A percentile compares a stretch with the other conserved stretches of the same genome.
phyloP scores from a whole-genome alignment of 768 basidiomycete species.

The Leccinum subgranulosum region DNA sequence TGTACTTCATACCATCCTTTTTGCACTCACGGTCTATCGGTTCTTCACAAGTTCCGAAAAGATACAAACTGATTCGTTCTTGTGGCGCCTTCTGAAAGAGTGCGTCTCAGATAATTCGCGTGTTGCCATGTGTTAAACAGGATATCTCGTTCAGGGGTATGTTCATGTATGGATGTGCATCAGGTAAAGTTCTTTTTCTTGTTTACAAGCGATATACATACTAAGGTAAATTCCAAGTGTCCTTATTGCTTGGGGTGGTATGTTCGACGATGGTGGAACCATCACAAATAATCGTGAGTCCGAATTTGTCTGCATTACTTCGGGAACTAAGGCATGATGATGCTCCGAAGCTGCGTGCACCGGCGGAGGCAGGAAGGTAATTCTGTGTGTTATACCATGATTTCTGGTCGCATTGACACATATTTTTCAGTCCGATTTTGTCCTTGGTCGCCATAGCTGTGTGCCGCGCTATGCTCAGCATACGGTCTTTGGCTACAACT shows the following conservation, averaged over 20 bases:
- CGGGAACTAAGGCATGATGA: background rate
- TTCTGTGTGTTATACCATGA: background rate
- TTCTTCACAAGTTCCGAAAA: conserved; percentile 11
- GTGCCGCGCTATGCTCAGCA: conserved; percentile 38
- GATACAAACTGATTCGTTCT: conserved; percentile 4
- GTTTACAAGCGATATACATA: background rate
- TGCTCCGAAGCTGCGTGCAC: background rate
- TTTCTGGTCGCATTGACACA: background rate
- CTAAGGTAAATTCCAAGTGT: background rate
- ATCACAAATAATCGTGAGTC: conserved; percentile 4
- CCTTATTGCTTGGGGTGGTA: conserved; percentile 2
- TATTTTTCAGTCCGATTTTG: conserved; percentile 2
- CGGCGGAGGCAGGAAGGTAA: conserved; percentile 6
- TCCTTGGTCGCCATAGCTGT: conserved; percentile 24
- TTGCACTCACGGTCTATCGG: conserved; percentile 11
- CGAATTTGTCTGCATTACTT: background rate
- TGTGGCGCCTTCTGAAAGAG: conserved; percentile 21
- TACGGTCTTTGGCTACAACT: conserved; percentile 40
- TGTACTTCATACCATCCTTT: conserved; percentile 13
- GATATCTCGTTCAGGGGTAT: conserved; percentile 5
- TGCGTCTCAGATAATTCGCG: background rate
- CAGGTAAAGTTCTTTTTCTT: background rate
- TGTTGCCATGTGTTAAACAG: background rate
- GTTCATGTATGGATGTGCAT: conserved; percentile 12
- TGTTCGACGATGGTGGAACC: conserved; percentile 9